A percentile compares a stretch with the other conserved stretches of the same genome.
These are phyloP conservation scores for Leccinum subatratum DNA, from an alignment of 1,284 basidiomycete genomes.

Conservation along the genomic window DNA sequence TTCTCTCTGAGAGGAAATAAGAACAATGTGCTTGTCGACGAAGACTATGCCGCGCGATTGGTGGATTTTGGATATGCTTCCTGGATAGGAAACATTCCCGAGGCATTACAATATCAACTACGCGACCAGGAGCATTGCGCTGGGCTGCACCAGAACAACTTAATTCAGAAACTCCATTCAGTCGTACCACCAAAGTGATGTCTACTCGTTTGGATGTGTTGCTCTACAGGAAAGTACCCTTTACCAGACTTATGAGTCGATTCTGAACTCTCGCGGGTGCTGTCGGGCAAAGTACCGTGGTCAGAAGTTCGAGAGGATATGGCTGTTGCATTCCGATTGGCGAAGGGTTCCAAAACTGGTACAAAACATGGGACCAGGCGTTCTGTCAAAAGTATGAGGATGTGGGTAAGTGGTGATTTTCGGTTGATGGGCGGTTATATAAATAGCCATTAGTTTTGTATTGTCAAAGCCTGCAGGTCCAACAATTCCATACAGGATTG, in stretches of 20 bases:
- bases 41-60: not conserved
- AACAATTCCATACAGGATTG: conserved; percentile 74
- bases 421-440: conserved; percentile 1
- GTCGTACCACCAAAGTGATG: not conserved
- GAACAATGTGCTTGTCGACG: not conserved
- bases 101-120: not conserved
- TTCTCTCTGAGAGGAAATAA: not conserved
- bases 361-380: conserved; percentile 68
- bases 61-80: not conserved
- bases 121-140: not conserved
- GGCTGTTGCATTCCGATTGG: not conserved
- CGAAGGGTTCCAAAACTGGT: conserved; percentile 59
- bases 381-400: conserved; percentile 80
- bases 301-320: not conserved
- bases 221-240: not conserved
- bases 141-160: not conserved
- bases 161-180: not conserved
- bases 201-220: not conserved
- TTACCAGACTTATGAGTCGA: not conserved
- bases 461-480: conserved; percentile 75
- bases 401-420: conserved; percentile 47
- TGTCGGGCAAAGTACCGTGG: not conserved
- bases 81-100: not conserved
- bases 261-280: not conserved
- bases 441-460: conserved; percentile 57